These are phyloP conservation scores for Fusarium citri DNA, from an alignment of 2,329 filamentous ascomycete genomes.

Conservation along the genomic window DNA sequence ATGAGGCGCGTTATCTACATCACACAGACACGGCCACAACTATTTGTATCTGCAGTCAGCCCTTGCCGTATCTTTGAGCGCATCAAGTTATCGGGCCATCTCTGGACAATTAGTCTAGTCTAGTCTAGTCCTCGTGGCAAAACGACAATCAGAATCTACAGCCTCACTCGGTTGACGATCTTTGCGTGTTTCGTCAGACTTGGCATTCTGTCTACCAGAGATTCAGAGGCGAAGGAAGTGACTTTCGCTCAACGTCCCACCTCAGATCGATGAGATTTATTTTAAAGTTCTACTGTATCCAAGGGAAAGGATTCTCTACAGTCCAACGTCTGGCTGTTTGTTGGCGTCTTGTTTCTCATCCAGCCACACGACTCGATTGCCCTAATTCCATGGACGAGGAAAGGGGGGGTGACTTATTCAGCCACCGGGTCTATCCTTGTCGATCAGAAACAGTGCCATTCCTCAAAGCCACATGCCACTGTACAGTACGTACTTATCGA, in stretches of 20 bases:
- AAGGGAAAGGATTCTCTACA: slow-evolving; percentile 4
- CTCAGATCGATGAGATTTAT: background rate
- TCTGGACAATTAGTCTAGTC: background rate
- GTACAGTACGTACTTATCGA: background rate
- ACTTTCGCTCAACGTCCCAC: slow-evolving; percentile 11
- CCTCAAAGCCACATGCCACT: background rate
- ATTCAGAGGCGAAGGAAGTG: slow-evolving; percentile 29
- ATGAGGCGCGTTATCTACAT: slow-evolving; percentile 12
- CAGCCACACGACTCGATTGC: slow-evolving; percentile 28
- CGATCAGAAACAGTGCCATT: background rate
- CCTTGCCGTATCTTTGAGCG: background rate
- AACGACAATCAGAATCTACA: slow-evolving; percentile 12
- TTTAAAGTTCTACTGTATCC: background rate
- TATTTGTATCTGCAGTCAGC: background rate
- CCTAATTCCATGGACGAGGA: slow-evolving; percentile 22
- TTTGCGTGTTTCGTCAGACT: slow-evolving; percentile 18
- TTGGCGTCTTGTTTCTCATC: slow-evolving; percentile 5
- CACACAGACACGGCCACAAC: background rate
- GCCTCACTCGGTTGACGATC: slow-evolving; percentile 16
- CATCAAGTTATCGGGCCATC: slow-evolving; percentile 1
- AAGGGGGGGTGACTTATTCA: slow-evolving; percentile 17
- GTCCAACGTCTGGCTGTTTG: background rate
- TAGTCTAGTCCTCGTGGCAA: slow-evolving; percentile 5
- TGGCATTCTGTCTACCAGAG: slow-evolving; percentile 8
- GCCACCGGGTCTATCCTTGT: slow-evolving; percentile 16